Conservation (phyloP, 1,284 basidiomycete genomes). For the Rhodofomes roseus region DNA sequence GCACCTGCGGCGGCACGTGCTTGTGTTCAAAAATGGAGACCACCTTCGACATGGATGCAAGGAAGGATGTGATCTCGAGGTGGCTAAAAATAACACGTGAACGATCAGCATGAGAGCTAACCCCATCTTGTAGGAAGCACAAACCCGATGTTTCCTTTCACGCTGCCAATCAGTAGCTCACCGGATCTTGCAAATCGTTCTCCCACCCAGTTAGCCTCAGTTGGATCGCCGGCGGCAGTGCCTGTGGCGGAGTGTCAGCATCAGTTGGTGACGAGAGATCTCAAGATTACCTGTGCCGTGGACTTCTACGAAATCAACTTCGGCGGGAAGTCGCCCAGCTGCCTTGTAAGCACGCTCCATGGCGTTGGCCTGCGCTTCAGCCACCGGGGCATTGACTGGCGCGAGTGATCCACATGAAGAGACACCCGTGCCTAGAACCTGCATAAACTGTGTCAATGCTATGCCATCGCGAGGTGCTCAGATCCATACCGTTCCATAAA, state of each 20-base stretch:
- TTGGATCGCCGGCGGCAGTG: constrained; percentile 44
- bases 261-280: too few species aligned
- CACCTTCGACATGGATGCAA: constrained; percentile 40
- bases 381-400: constrained; percentile 36
- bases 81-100: constrained; percentile 35
- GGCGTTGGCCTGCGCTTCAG: constrained; percentile 30
- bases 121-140: constrained; percentile 4
- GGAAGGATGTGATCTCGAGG: constrained; percentile 37
- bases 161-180: constrained; percentile 37
- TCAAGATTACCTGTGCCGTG: constrained; percentile 39
- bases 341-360: constrained; percentile 30
- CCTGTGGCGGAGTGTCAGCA: too few species aligned
- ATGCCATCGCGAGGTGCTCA: not conserved
- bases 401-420: constrained; percentile 34
- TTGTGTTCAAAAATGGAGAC: constrained; percentile 32
- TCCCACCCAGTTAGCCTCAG: constrained; percentile 46
- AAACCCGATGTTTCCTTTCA: constrained; percentile 45
- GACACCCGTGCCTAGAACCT: constrained; percentile 39
- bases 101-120: not conserved
- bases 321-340: constrained; percentile 26
- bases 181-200: constrained; percentile 28
- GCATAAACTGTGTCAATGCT: not conserved
- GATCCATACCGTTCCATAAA: constrained; percentile 21
- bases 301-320: constrained; percentile 44
- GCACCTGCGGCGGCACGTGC: constrained; percentile 37